phyloP scores from a whole-genome alignment of 169 alveolate genomes.

The Plasmodium coatneyi region DNA sequence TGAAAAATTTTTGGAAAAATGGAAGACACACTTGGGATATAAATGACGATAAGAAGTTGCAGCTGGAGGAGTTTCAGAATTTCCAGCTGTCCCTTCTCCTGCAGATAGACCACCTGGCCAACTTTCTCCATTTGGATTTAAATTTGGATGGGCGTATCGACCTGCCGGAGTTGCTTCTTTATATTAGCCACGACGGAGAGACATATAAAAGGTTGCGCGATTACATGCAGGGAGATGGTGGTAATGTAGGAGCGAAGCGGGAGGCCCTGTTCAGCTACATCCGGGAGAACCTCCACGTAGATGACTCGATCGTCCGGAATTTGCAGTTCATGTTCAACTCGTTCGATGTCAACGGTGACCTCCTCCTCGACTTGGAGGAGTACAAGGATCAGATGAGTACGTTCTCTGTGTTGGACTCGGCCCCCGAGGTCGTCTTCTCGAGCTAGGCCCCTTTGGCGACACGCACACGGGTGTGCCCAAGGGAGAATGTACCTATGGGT shows the following conservation, averaged over 20 bases:
- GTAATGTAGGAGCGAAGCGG: neutral
- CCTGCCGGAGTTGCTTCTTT: constrained; percentile 17
- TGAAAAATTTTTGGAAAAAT: constrained; percentile 12
- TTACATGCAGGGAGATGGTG: neutral
- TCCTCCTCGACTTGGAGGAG: constrained; percentile 24
- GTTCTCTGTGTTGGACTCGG: neutral
- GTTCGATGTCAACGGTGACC: constrained; percentile 35
- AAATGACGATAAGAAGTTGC: constrained; percentile 40
- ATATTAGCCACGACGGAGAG: neutral
- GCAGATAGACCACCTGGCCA: constrained; percentile 21
- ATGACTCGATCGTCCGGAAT: neutral
- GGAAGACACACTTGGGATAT: constrained; percentile 16
- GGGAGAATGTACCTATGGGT: neutral
- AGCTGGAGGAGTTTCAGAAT: constrained; percentile 45
- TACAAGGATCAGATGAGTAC: constrained; percentile 33
- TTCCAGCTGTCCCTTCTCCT: constrained; percentile 11
- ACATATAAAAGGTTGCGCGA: neutral
- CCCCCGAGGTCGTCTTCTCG: constrained; percentile 29
- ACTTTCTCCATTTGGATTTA: constrained; percentile 28
- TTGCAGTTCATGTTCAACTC: constrained; percentile 1
- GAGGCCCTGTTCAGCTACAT: constrained; percentile 14
- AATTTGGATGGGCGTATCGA: constrained; percentile 40
- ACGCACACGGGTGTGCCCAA: neutral
- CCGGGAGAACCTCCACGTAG: constrained; percentile 5
- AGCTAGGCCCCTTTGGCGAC: neutral